Percentiles rank a stretch among this genome's conserved stretches.
Evolutionary conservation across 2,329 filamentous ascomycete genomes (phyloP).

Genomic region (Paraphaeosphaeria minitans): DNA sequence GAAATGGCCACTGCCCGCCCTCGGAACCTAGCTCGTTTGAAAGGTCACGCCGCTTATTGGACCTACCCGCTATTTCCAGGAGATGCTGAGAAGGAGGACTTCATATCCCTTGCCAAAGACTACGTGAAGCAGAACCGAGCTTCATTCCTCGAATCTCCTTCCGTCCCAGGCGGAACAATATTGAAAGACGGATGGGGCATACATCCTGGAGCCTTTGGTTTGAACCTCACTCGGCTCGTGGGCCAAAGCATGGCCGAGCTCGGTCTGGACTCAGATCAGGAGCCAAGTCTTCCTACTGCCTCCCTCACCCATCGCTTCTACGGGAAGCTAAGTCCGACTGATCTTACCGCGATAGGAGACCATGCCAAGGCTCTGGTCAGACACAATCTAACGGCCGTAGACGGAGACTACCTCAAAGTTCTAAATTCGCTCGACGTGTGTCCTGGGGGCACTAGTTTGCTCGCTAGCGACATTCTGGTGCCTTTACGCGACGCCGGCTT

Average conservation of each 20-base stretch:
- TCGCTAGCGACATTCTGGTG: slow-evolving; percentile 34
- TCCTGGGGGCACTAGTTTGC: slow-evolving; percentile 17
- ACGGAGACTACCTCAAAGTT: slow-evolving; percentile 17
- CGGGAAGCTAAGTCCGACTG: slow-evolving; percentile 22
- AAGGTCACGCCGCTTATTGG: slow-evolving; percentile 12
- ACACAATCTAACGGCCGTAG: slow-evolving; percentile 19
- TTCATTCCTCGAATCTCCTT: slow-evolving; percentile 8
- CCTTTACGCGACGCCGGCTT: slow-evolving; percentile 29
- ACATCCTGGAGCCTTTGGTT: slow-evolving; percentile 19
- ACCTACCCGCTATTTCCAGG: slow-evolving; percentile 28
- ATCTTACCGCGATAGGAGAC: slow-evolving; percentile 21
- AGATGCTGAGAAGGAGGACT: slow-evolving; percentile 23
- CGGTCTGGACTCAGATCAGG: background rate
- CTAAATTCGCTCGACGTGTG: slow-evolving; percentile 24
- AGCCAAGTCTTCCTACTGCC: background rate
- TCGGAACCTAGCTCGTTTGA: too few species aligned
- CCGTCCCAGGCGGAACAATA: background rate
- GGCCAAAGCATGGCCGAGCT: background rate
- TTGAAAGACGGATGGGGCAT: background rate
- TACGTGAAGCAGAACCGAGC: slow-evolving; percentile 19
- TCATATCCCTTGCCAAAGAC: slow-evolving; percentile 21
- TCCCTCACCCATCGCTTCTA: slow-evolving; percentile 21
- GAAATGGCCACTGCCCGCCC: too few species aligned
- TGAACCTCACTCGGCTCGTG: slow-evolving; percentile 14
- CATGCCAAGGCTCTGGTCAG: slow-evolving; percentile 25